These are phyloP conservation scores for Pelargonium citronellum DNA, from an alignment of 441 rosid genomes.

Conservation along the genomic window DNA sequence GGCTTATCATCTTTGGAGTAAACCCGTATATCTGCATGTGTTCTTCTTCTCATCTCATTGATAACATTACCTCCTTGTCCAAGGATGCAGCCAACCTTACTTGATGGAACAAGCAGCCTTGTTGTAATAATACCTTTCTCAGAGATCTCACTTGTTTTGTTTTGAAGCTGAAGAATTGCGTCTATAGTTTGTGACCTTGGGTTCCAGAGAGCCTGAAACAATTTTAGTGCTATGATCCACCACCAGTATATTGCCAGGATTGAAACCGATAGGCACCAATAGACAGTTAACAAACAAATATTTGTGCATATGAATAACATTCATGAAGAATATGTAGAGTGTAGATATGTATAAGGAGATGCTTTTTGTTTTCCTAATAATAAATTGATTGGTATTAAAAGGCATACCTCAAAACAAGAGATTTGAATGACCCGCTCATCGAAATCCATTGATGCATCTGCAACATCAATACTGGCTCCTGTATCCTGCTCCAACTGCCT, in stretches of 20 bases:
- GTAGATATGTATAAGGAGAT: background rate
- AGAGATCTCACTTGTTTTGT: slow-evolving; percentile 42
- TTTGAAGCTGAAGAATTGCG: slow-evolving; percentile 54
- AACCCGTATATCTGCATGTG: slow-evolving; percentile 51
- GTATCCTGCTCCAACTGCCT: slow-evolving; percentile 49
- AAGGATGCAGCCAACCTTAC: slow-evolving; percentile 53
- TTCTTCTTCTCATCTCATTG: slow-evolving; percentile 60
- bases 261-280: background rate
- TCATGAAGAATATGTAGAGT: slow-evolving; percentile 11
- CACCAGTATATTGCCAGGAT: slow-evolving; percentile 7
- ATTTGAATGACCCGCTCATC: slow-evolving; percentile 49
- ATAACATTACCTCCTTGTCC: slow-evolving; percentile 64
- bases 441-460: slow-evolving; percentile 39
- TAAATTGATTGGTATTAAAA: background rate
- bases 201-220: slow-evolving; percentile 42
- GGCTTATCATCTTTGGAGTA: slow-evolving; percentile 51
- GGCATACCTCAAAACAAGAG: slow-evolving; percentile 20
- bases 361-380: background rate
- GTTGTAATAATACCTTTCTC: slow-evolving; percentile 43
- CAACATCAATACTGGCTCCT: slow-evolving; percentile 50
- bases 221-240: slow-evolving; percentile 23
- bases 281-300: slow-evolving; percentile 14
- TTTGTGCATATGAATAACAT: slow-evolving; percentile 1
- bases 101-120: slow-evolving; percentile 56
- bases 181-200: slow-evolving; percentile 49